Base-by-base conservation (phyloP, 225 moss, liverwort and hornwort species). In the Neckera pumila region DNA sequence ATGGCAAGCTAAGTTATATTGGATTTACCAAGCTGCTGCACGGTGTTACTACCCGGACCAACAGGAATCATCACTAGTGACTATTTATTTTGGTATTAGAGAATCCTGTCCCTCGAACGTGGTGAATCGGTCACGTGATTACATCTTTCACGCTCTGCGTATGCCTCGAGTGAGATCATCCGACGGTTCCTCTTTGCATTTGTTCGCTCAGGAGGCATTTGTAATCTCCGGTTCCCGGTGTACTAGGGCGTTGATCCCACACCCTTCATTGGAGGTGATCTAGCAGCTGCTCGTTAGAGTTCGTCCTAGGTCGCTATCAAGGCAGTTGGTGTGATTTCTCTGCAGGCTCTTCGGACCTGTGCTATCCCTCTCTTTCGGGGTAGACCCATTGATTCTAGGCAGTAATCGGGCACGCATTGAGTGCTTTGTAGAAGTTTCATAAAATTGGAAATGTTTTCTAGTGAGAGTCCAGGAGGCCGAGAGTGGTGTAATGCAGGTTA, bases 11-110 rank as follows among this genome's bases (percentile, higher is more conserved):
- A 86, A 98, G 96, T 89, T 97, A 95, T 84, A 92, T 94, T 94
- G 98, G 98, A 84, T 98, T 98, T 89, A 95, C 98, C 34, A 98
- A 98, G 93, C 92, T 98, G 89, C 97, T 97, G 53, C 98, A 98
- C 83, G 98, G 98, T 83, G 92, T 96, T 18, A 95, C 96, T 16
- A 93, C 94, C 86, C 95, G 98, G 81, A 88, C 96, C 53, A 92
- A 93, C 84, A 93, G 96, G 90, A 92, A 94, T 54, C 92, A 90
- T 81, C 86, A 92, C 83, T 90, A 90, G 76, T 84, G 87, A 65
- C 76, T 66, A 23, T 56, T 81, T 58, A 49, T 75, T 58, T 74
- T 57, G 81, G 74, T 76, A 40, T 76, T 59, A 33, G 81, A 86
- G 86, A 81, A 58, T 64, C 64, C 57, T 58, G 56, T 74, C 85